Base-by-base conservation (phyloP, 768 basidiomycete genomes). In the Trametes villosa region DNA sequence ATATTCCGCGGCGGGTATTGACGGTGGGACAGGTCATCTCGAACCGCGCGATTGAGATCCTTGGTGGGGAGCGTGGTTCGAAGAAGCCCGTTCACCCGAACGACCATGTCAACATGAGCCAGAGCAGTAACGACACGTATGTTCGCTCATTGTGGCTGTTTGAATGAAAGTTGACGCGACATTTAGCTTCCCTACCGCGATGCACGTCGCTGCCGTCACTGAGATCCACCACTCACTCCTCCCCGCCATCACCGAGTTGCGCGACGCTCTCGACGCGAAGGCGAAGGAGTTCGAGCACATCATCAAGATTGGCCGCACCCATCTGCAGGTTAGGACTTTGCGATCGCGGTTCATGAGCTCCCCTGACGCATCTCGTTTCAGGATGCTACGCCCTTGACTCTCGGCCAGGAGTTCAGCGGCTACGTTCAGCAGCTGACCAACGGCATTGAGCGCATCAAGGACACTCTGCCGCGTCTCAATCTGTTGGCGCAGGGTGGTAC, bases 81-180 rank as follows among this genome's bases (percentile, higher is more conserved):
- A 99, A 98, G 82, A 93, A 82, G 69, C 97, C 97, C 9, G 96
- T 99, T 2, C 97, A 99, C 74, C 97, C 97, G 36, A 99, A 99
- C 75, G 97, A 99, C 72, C 97, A 99, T 76, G 96, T 98, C 69
- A 99, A 99, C 81, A 96, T 91, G 91, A 94, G 93, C 74, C 96
- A 98, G 76, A 96, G 94, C 65, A 96, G 94, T 71, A 99, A 99
- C 71, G 97, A 99, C 77, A 95, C 96, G 94, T 94, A 74, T 69
- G 90, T 80, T n/a, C 9, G 18, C 11, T 38, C 50, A 52, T 36
- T 38, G 44, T 36, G 22, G 17, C 33, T 17, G 33, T 45, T 41
- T 24, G 41, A 27, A 2, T 18, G 15, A 26, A 4, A 5, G 24
- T 53, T 62, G 46, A 59, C 11, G 34, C 36, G 47, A 11, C 36